Evolutionary conservation across 805 yeast species (phyloP), one percentile per base, ranked within the genome.

Genomic region (Hanseniaspora singularis): DNA sequence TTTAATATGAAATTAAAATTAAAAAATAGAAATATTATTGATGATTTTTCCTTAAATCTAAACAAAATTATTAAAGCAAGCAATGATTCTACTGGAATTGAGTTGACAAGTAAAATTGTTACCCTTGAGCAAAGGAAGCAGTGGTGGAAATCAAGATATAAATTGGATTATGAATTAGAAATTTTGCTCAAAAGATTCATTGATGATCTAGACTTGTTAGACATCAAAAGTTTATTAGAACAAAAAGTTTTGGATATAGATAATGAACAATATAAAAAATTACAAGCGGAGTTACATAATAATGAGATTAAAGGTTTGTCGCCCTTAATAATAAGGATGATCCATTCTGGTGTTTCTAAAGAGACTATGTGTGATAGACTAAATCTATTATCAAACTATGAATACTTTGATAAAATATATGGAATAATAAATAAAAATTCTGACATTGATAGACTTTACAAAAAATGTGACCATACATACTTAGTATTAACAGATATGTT

Each of bases 71-170:
- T 87, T 19, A 52, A 59, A 0, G 68, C 69, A 44, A 86, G 89
- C 57, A 77, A 83, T 52, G 54, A 59, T 3, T 73, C 85, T 0
- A 79, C 89, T 0, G 69, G 72, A 18, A 50, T 61, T 0, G 74
- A 71, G 28, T 68, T 73, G 1, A 77, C 86, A 0, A 65, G 74
- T 0, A 57, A 55, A 1, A 73, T 82, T 1, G 65, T 57, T 3
- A 70, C 85, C 0, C 68, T 71, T 38, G 79, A 76, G 34, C 81
- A 78, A 26, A 68, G 86, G 41, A 71, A 69, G 38, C 52, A 64
- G 7, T 89, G 96, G 96, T 92, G 96, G 95, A 68, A 69, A 33
- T 64, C 65, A 24, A 65, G 96, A 40, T 74, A 73, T 47, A 62
- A 60, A 0, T 64, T 87, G 15, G 96, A 89, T 59, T 58, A 65